Base-by-base conservation (phyloP, 2,329 filamentous ascomycete genomes). In the Mollisia scopiformis region DNA sequence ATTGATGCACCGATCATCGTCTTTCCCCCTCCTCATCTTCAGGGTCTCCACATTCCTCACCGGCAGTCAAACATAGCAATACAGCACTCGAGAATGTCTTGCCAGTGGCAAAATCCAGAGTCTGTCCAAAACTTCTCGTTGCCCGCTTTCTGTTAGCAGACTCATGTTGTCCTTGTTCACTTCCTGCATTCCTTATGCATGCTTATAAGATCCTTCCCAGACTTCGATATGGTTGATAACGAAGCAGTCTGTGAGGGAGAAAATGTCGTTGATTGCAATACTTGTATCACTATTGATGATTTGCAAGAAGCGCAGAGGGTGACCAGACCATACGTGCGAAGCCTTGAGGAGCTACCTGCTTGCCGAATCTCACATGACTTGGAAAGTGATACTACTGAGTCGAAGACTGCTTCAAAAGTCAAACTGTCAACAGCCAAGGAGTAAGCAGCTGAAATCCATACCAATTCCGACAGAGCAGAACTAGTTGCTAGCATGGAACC, bases 81-180 rank as follows among this genome's bases (percentile, higher is more conserved):
- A 56, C 58, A 8, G 51, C 52, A 14, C 39, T 41, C 25, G 58
- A 43, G 41, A 55, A 60, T 23, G 28, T 60, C n/a, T 31, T 23
- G 14, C 58, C 58, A 25, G 53, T 46, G n/a, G 58, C 43, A 19
- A 60, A 56, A 16, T 43, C 46, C n/a, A 60, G 14, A 23, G 58
- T 31, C 23, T 51, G 52, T 33, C 21, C 37, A 35, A 60, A 52
- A 28, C 58, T 60, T 25, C 58, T 46, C n/a, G n/a, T 23, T 21
- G 14, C 0, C 52, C 58, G 10, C 21, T 35, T 8, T 37, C 52
- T n/a, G 14, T 39, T 13, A 60, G 27, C 19, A 60, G 13, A 33
- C 47, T 33, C 16, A 30, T 14, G 13, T 10, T 50, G 2, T 30
- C 47, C n/a, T 51, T 31, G 28, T 56, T 60, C n/a, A 56, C 31